Evolutionary conservation across 208 protist genomes (phyloP).

Genomic region (Endotrypanum monterogeii): DNA sequence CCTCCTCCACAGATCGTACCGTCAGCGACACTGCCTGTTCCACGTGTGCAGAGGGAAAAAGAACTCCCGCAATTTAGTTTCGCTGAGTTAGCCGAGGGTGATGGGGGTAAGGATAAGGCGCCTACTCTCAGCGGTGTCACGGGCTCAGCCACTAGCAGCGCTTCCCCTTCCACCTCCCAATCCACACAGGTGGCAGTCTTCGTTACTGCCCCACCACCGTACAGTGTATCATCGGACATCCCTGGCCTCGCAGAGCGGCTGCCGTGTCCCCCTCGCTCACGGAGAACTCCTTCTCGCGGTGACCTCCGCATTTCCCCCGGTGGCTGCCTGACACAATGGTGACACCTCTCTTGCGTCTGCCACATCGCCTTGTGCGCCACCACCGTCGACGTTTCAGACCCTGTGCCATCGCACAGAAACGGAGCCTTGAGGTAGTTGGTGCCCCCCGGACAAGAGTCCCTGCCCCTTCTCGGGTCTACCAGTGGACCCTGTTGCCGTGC

Average conservation of each 20-base stretch:
- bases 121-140: not conserved
- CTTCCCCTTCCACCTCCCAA: not conserved
- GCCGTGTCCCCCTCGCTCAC: not conserved
- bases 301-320: not conserved
- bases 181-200: not conserved
- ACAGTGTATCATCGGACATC: not conserved
- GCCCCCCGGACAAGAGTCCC: conserved; percentile 5
- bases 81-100: not conserved
- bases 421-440: not conserved
- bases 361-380: conserved; percentile 6
- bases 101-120: not conserved
- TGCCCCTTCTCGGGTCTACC: not conserved
- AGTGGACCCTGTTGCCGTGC: not conserved
- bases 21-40: not conserved
- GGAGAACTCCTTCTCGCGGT: not conserved
- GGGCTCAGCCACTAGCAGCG: not conserved
- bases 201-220: not conserved
- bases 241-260: not conserved
- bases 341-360: conserved; percentile 3
- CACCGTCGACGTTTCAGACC: conserved; percentile 8
- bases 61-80: too few species aligned
- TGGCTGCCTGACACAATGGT: not conserved
- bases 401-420: conserved; percentile 2
- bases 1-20: not conserved
- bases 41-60: not conserved